Evolutionary conservation across 2,329 filamentous ascomycete genomes (phyloP), one percentile per base, ranked within the genome.

Genomic region (Fusarium setosum): DNA sequence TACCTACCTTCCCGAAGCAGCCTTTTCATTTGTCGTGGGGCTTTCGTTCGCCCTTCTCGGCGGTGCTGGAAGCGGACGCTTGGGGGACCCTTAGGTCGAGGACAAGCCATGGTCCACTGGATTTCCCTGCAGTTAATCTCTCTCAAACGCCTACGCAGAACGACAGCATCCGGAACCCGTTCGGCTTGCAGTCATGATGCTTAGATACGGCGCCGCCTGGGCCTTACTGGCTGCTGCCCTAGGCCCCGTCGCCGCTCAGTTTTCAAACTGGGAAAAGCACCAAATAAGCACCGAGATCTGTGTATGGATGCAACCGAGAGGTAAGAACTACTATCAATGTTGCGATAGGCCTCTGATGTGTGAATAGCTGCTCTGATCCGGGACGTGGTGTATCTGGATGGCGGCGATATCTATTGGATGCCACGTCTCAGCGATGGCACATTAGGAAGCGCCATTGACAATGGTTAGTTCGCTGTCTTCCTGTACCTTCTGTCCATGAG

Each of bases 301-400:
- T 73, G 75, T 74, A 45, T 91, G 89, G 89, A 51, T 73, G 48
- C 76, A 81, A 67, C 77, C 78, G 13, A 76, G 81, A 78, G 80
- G 81, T 81, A 70, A 59, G 72, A 55, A 35, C 15, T 17, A 6
- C 31, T 48, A 12, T 15, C 9, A 37, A 9, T 13, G 12, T 21
- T 2, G 6, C 29, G 18, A 37, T 15, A 38, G 18, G n/a, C 10
- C 10, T 56, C 71, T 78, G 52, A 76, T 63, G 32, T 29, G 38
- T 12, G 15, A 32, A 49, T 68, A 90, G 88, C 83, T 62, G 83
- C 84, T 34, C 76, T 88, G 4, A 76, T 91, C 32, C 83, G 83
- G 38, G 88, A 92, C 68, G 88, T 83, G 3, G 76, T 91, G 15
- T 92, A 90, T 70, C 74, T 92, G 20, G 89, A 92, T 72, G 90